Evolutionary conservation across 2,329 filamentous ascomycete species (phyloP).

Genomic region (Tolypocladium album): DNA sequence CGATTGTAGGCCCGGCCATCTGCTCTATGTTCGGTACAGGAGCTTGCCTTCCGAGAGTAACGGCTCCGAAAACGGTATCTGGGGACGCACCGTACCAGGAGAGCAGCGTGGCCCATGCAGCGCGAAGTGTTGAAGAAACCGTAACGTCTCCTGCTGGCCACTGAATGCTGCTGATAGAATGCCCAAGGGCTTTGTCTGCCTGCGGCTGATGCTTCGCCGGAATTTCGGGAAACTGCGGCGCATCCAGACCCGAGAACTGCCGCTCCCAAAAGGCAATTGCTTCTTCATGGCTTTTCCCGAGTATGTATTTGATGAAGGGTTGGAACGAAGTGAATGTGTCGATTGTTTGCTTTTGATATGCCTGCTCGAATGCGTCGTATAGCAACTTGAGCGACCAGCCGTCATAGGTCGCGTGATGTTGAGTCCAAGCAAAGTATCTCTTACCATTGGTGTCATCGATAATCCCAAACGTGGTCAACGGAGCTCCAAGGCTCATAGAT

Average conservation of each 20-base stretch:
- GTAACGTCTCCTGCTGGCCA: not conserved
- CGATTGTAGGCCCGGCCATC: not conserved
- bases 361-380: not conserved
- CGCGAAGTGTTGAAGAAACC: not conserved
- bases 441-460: not conserved
- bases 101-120: not conserved
- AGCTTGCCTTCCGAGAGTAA: not conserved
- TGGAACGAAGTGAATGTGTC: not conserved
- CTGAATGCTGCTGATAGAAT: not conserved
- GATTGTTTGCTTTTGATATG: not conserved
- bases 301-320: not conserved
- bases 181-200: not conserved
- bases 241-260: not conserved
- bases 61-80: not conserved
- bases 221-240: not conserved
- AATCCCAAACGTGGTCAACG: not conserved
- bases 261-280: not conserved
- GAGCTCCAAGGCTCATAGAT: not conserved
- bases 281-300: not conserved
- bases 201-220: not conserved
- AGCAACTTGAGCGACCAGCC: not conserved
- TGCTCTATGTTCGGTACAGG: not conserved
- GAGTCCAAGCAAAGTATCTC: not conserved
- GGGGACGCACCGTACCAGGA: not conserved
- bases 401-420: not conserved